Conservation (phyloP, 2,329 filamentous ascomycete genomes). For the Penicillium sp. region DNA sequence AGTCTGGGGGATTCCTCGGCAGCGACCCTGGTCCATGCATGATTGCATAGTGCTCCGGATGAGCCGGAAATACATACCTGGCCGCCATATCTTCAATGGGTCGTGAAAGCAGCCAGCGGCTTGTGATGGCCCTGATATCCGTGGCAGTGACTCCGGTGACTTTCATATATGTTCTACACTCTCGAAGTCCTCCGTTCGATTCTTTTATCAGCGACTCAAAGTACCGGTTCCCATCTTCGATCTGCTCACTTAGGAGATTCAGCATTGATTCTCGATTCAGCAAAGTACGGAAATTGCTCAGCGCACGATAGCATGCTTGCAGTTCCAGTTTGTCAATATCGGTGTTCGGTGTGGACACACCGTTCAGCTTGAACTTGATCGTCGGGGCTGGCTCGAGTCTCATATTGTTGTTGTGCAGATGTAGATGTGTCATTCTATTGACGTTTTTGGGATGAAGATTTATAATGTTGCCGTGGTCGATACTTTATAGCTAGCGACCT, state of each 20-base stretch:
- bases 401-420: background rate
- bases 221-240: conserved; percentile 2
- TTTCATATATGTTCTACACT: conserved; percentile 5
- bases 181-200: background rate
- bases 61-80: conserved; percentile 3
- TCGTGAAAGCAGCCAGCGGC: conserved; percentile 2
- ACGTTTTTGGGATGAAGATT: background rate
- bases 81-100: conserved; percentile 1
- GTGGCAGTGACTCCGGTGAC: background rate
- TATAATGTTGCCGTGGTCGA: background rate
- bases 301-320: conserved; percentile 3
- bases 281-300: conserved; percentile 4
- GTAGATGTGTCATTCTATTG: background rate
- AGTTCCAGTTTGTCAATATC: conserved; percentile 2
- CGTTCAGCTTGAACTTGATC: conserved; percentile 6
- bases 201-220: conserved; percentile 2
- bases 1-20: background rate
- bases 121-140: background rate
- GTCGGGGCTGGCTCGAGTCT: background rate
- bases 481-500: background rate
- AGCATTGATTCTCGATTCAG: conserved; percentile 5
- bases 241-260: background rate
- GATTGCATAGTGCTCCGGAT: conserved; percentile 4
- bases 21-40: conserved; percentile 1
- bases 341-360: background rate